Percentiles rank a stretch among this genome's conserved stretches.
Evolutionary conservation across 2,329 filamentous ascomycete genomes (phyloP).

Genomic region (Diaporthe citri): DNA sequence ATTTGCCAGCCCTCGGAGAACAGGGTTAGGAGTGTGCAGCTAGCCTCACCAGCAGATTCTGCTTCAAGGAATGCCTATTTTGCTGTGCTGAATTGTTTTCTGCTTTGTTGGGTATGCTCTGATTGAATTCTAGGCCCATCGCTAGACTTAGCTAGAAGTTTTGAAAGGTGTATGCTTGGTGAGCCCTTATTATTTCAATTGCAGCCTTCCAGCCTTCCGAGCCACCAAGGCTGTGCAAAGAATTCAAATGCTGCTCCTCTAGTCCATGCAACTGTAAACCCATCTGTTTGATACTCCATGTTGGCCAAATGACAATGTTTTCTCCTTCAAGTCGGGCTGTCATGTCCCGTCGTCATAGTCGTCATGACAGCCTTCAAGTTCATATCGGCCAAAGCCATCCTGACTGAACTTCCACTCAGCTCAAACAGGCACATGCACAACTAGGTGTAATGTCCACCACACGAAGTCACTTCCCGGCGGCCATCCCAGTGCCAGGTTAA

Average conservation of each 20-base stretch:
- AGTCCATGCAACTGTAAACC: neutral
- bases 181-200: neutral
- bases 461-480: neutral
- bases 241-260: constrained; percentile 15
- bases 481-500: neutral
- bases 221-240: neutral
- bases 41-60: neutral
- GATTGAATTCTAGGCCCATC: neutral
- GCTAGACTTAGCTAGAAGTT: neutral
- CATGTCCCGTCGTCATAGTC: neutral
- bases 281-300: neutral
- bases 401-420: neutral
- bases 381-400: neutral
- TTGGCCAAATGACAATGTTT: neutral
- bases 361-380: neutral
- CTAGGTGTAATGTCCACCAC: neutral
- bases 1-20: neutral
- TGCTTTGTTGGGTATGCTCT: neutral
- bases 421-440: neutral
- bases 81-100: neutral
- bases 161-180: neutral
- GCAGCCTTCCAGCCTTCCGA: neutral
- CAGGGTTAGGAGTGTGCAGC: constrained; percentile 24
- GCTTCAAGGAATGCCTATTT: neutral
- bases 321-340: neutral